phyloP scores from a whole-genome alignment of 495 filamentous ascomycete genomes.

The Neurospora sp. region DNA sequence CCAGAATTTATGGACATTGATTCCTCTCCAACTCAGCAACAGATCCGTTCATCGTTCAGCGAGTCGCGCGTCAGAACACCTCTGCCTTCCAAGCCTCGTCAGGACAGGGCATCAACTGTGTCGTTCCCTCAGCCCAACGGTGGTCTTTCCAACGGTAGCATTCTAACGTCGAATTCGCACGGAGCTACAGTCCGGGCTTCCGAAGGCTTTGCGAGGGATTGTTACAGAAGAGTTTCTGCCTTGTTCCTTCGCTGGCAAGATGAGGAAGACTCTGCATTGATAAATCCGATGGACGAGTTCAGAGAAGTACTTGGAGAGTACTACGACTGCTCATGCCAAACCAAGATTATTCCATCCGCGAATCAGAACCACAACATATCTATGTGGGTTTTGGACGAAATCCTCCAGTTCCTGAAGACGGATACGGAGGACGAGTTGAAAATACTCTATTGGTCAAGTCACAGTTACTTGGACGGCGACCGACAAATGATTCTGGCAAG shows the following conservation, averaged over 20 bases:
- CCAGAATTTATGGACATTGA: conserved; percentile 20
- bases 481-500: conserved; percentile 40
- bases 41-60: conserved; percentile 23
- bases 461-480: conserved; percentile 35
- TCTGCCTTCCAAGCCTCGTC: conserved; percentile 35
- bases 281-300: conserved; percentile 27
- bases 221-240: conserved; percentile 32
- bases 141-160: not conserved
- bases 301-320: conserved; percentile 29
- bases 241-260: conserved; percentile 40
- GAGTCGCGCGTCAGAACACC: conserved; percentile 39
- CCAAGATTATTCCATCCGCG: conserved; percentile 28
- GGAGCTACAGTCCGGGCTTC: not conserved
- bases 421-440: conserved; percentile 27
- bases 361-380: conserved; percentile 3
- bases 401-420: conserved; percentile 21
- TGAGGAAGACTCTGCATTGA: conserved; percentile 27
- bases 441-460: conserved; percentile 38
- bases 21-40: conserved; percentile 16
- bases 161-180: not conserved
- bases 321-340: conserved; percentile 33
- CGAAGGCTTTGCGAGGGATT: conserved; percentile 2
- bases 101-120: conserved; percentile 24
- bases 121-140: not conserved
- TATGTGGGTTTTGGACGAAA: conserved; percentile 31